Conservation (phyloP, 2,329 filamentous ascomycete species). For the Eurotiales sp. region DNA sequence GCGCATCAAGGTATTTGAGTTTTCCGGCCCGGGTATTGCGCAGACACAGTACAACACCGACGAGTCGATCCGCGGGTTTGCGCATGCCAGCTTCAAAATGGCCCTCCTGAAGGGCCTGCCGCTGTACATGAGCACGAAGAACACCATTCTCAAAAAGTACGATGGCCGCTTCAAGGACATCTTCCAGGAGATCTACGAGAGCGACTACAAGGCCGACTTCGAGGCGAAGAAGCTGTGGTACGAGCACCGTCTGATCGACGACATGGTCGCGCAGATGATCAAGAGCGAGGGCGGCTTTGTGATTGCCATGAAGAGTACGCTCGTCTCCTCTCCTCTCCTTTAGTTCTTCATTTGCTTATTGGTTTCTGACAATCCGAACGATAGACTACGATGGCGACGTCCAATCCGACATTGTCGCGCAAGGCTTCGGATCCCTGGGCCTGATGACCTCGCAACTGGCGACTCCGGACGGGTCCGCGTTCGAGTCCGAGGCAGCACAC, state of each 20-base stretch:
- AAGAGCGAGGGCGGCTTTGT: conserved; percentile 96
- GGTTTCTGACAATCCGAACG: conserved; percentile 15
- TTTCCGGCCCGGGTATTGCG: conserved; percentile 78
- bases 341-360: conserved; percentile 11
- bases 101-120: conserved; percentile 81
- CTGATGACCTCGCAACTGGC: conserved; percentile 98
- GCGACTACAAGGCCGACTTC: conserved; percentile 79
- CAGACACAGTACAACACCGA: conserved; percentile 99
- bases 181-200: conserved; percentile 95
- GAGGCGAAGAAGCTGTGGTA: conserved; percentile 96
- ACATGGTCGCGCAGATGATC: conserved; percentile 99
- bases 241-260: conserved; percentile 97
- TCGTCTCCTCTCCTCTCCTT: conserved; percentile 24
- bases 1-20: conserved; percentile 86
- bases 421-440: conserved; percentile 95
- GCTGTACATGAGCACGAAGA: conserved; percentile 99
- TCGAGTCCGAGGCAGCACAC: conserved; percentile 96
- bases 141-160: conserved; percentile 99
- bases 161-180: conserved; percentile 99
- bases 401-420: conserved; percentile 95
- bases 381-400: conserved; percentile 98
- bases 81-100: conserved; percentile 94
- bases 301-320: conserved; percentile 96
- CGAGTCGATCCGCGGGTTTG: conserved; percentile 91
- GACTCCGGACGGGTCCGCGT: conserved; percentile 93